Evolutionary conservation across 1,139 yeast species (phyloP), one percentile per base, ranked within the genome.

Genomic region (Geotrichum candidum): DNA sequence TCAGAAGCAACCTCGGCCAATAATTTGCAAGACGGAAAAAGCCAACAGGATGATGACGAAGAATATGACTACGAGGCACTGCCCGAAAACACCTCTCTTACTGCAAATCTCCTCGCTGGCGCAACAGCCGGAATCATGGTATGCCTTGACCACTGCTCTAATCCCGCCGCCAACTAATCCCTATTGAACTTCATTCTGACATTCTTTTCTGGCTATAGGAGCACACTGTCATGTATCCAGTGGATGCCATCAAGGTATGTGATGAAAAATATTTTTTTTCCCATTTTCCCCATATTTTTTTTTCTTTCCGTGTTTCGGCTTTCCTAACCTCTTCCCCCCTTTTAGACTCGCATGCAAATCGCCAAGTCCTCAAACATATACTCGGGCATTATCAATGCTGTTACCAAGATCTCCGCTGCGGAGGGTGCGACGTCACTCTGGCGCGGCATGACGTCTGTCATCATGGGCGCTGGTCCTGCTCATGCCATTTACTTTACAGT

Each of bases 401-500:
- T 91, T 60, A 80, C 90, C 29, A 82, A 82, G 68, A 91, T 94
- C 63, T 81, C 91, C 23, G 84, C 96, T 18, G 81, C 88, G n/a
- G 99, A 94, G 74, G 99, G 99, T 1, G 89, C 95, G 2, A 74
- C 84, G 63, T 89, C 96, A 0, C 82, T 92, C 54, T 94, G 98
- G 97, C 81, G 96, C 72, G 99, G 99, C 64, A 91, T 94, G 41
- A 86, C 94, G 18, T 89, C 97, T 1, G 96, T 95, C 66, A 85
- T 92, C 11, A 74, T 94, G 66, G 99, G 99, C 53, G 98, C 99
- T n/a, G 99, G 99, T 5, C 99, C 99, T 1, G 98, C 99, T 10
- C 99, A 94, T 77, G 99, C 99, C 1, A 89, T 95, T n/a, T 95
- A 95, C 76, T 94, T 92, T 75, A 87, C 94, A n/a, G 96, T 96